Conservation (phyloP, 2,329 filamentous ascomycete species). For the Colletotrichum siamense region DNA sequence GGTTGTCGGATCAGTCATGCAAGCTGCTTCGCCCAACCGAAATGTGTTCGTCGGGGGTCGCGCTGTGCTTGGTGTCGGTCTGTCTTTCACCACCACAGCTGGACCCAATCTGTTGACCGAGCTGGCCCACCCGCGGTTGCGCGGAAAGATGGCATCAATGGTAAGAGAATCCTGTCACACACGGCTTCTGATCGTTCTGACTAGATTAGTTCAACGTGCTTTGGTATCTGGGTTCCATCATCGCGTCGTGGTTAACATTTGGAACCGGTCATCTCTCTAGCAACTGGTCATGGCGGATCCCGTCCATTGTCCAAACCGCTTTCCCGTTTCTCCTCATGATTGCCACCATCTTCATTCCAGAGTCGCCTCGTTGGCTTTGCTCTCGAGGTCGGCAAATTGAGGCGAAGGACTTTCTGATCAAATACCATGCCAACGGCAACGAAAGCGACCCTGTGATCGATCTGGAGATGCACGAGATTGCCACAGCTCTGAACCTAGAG, state of each 20-base stretch:
- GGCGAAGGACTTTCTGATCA: background rate
- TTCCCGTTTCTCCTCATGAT: slow-evolving; percentile 1
- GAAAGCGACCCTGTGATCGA: slow-evolving; percentile 45
- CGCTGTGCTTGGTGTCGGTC: background rate
- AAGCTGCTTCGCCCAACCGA: background rate
- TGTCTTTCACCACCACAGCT: background rate
- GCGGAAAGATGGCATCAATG: background rate
- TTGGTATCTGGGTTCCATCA: background rate
- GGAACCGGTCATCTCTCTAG: background rate
- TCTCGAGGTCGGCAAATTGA: slow-evolving; percentile 35
- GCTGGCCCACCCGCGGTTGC: background rate
- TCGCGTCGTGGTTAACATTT: background rate
- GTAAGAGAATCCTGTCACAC: accelerated
- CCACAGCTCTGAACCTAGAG: slow-evolving; percentile 51
- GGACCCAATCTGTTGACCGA: background rate
- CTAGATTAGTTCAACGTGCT: background rate
- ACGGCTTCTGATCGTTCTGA: background rate
- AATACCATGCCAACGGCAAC: slow-evolving; percentile 41
- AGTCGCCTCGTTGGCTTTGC: slow-evolving; percentile 48
- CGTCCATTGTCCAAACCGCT: accelerated
- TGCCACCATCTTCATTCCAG: slow-evolving; percentile 24
- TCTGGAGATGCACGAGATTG: slow-evolving; percentile 55
- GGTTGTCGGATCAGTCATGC: background rate
- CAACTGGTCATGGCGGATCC: background rate
- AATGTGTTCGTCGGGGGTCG: background rate